Percentiles rank a stretch among this genome's conserved stretches.
These are phyloP conservation scores for Pseudoperonospora humuli DNA, from an alignment of 352 stramenopile genomes.

Conservation along the genomic window DNA sequence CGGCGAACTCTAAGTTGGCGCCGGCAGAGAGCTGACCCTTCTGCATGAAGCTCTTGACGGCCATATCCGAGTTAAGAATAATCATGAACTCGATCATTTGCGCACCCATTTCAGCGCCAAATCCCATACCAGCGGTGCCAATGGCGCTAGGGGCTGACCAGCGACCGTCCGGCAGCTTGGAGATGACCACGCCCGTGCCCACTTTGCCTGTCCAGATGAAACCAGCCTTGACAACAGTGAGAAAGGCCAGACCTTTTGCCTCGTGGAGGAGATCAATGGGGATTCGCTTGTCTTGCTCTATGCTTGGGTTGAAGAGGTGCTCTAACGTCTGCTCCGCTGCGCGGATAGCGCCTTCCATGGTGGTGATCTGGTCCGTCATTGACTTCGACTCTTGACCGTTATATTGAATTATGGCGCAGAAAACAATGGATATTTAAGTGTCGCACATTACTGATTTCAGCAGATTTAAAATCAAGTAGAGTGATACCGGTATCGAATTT, in stretches of 20 bases:
- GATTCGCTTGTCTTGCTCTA: slow-evolving; percentile 85
- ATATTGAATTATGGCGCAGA: too few species aligned
- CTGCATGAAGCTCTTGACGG: slow-evolving; percentile 88
- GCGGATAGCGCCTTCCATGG: slow-evolving; percentile 87
- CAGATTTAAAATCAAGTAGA: too few species aligned
- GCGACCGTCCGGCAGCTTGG: slow-evolving; percentile 88
- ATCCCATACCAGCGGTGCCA: slow-evolving; percentile 85
- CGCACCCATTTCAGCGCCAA: slow-evolving; percentile 67
- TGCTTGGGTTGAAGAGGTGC: slow-evolving; percentile 84
- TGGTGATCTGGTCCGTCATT: slow-evolving; percentile 81
- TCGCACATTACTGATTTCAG: too few species aligned
- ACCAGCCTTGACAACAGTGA: slow-evolving; percentile 88
- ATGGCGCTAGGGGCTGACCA: slow-evolving; percentile 95
- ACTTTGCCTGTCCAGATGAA: slow-evolving; percentile 84
- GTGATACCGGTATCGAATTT: too few species aligned
- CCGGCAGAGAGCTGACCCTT: slow-evolving; percentile 77
- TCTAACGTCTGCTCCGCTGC: slow-evolving; percentile 86
- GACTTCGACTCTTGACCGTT: too few species aligned
- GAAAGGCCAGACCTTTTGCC: slow-evolving; percentile 87
- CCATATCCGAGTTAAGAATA: slow-evolving; percentile 90
- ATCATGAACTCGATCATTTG: slow-evolving; percentile 86
- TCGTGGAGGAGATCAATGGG: slow-evolving; percentile 85
- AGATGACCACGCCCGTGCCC: slow-evolving; percentile 90
- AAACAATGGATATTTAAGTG: too few species aligned
- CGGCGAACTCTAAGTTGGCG: slow-evolving; percentile 77